Evolutionary conservation across 345 rosid genomes (phyloP), one percentile per base, ranked within the genome.

Genomic region (Gossypium herbaceum): DNA sequence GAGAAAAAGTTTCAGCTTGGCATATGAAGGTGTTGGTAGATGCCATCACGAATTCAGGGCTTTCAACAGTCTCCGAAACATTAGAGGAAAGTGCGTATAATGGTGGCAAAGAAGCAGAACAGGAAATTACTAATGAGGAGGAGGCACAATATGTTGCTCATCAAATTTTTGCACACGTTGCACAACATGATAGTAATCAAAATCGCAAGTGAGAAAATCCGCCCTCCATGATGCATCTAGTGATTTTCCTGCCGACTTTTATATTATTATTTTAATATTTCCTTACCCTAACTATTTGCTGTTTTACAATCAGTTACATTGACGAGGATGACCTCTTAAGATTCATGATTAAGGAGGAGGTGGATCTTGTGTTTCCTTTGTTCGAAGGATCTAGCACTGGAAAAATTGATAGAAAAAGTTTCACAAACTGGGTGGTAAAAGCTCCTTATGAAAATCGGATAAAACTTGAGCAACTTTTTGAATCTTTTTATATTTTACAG

Each of bases 301-400:
- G 61, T 5, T 34, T 75, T 27, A 29, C 77, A 54, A 44, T 69
- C 85, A 94, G 97, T 78, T 88, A 79, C 82, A 84, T 94, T n/a
- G 86, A 87, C 11, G 97, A 86, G 79, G 91, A 87, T 11, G 97
- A 92, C 78, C 82, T 94, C n/a, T 34, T 68, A 63, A 85, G 92
- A 74, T 94, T 94, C 87, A 84, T 94, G 97, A 91, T 91, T 11
- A 88, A 84, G 73, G 97, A 92, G 79, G 98, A 92, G 82, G 97
- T 89, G n/a, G 95, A 91, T 48, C 91, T 88, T 56, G 82, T 91
- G 55, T 85, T 92, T 41, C 92, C 89, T 6, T 80, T 91, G 71
- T 78, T 92, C 50, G 95, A 86, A 74, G 92, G 85, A 74, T 75
- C 80, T 1, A 94, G 90, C 39, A 74, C 77, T 3, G 84, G 91